Conservation (phyloP, 1,139 yeast species). For the Debaryomyces robertsiae region DNA sequence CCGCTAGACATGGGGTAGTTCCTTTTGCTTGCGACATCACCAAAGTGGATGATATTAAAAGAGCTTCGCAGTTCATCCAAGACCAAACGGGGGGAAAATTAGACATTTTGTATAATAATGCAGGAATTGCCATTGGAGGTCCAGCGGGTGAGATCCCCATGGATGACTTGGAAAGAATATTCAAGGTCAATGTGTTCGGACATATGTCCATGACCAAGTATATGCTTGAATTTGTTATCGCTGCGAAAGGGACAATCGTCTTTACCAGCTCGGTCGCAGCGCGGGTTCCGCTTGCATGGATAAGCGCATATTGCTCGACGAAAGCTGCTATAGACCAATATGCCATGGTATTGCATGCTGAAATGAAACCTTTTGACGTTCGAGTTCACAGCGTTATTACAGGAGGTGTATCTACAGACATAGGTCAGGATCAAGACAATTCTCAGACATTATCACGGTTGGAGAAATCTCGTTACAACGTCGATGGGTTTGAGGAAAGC, state of each 20-base stretch:
- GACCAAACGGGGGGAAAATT: conserved; percentile 30
- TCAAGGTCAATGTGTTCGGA: conserved; percentile 40
- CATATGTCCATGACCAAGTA: conserved; percentile 41
- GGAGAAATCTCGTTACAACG: conserved; percentile 25
- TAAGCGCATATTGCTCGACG: conserved; percentile 34
- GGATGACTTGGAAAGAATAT: conserved; percentile 22
- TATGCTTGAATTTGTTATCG: conserved; percentile 32
- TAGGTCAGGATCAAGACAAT: conserved; percentile 15
- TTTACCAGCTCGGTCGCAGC: conserved; percentile 41
- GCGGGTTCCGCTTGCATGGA: conserved; percentile 39
- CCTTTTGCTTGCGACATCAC: conserved; percentile 38
- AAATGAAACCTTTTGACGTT: conserved; percentile 38
- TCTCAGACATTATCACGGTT: conserved; percentile 17
- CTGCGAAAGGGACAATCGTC: conserved; percentile 36
- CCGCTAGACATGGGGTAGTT: conserved; percentile 29
- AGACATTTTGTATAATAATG: conserved; percentile 37
- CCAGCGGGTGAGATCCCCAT: conserved; percentile 38
- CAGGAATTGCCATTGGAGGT: conserved; percentile 34
- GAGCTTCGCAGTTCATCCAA: conserved; percentile 23
- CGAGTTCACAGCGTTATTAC: conserved; percentile 40
- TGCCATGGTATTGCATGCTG: conserved; percentile 25
- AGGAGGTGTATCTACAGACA: conserved; percentile 44
- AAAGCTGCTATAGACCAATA: conserved; percentile 35
- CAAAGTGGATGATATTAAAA: conserved; percentile 29
- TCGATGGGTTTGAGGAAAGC: conserved; percentile 33